Base-by-base conservation (phyloP, 1,139 yeast species). In the Saccharomyces hybrid region DNA sequence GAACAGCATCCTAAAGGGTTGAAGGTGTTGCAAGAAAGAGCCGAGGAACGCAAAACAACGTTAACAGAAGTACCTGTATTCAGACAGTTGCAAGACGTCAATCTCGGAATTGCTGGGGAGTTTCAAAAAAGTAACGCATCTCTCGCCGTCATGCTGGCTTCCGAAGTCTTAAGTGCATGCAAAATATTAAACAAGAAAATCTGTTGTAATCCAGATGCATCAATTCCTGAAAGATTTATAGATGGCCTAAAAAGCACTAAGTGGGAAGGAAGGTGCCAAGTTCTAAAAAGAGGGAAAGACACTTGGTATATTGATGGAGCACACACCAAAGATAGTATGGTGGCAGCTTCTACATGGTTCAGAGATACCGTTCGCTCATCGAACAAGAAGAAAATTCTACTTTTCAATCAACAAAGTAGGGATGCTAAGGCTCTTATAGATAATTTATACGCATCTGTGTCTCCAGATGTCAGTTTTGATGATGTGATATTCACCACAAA, bases 211-310 rank as follows among this genome's bases (percentile, higher is more conserved):
- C 58, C 28, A 32, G 47, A 52, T 31, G 29, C 62, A 14, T 31
- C 49, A 25, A 46, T 68, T 16, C 73, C 72, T 14, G 52, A 52
- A 1, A 74, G 78, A 64, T 84, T 90, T 61, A 64, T 78, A 5
- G 64, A 66, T 8, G 99, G 98, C 0, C 75, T 95, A 47, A 82
- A 78, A 53, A 58, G 72, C 1, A 88, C 96, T 0, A 73, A 77
- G 48, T 93, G 98, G 97, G 95, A 95, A 25, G 99, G 99, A 0
- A 78, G 99, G 62, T 93, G 99, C 66, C 98, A 95, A 71, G 78
- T 83, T 2, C 72, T 89, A 34, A 66, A 70, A 47, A 74, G 74
- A 13, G 78, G 73, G 48, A 75, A 75, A 8, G 75, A 86, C 32
- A 79, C 80, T 14, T 93, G 97, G 96, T 84, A 75, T 62, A 74